These are phyloP conservation scores for Psilocybe cubensis DNA, from an alignment of 768 basidiomycete species.

Conservation along the genomic window DNA sequence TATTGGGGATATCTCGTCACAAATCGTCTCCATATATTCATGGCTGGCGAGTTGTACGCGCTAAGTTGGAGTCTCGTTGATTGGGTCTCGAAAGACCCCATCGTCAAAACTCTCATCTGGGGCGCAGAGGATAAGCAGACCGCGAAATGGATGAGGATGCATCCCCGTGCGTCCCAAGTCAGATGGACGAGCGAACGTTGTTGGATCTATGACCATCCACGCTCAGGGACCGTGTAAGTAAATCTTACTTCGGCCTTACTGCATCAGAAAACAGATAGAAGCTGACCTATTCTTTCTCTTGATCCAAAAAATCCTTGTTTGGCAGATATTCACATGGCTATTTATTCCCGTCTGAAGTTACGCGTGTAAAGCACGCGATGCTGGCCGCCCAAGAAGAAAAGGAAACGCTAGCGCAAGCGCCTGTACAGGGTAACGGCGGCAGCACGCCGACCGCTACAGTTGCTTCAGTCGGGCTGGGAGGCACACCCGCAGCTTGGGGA, in stretches of 20 bases:
- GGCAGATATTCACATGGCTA: constrained; percentile 91
- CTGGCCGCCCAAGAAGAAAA: constrained; percentile 55
- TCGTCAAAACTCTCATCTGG: constrained; percentile 63
- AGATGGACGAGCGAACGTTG: constrained; percentile 93
- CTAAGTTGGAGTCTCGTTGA: constrained; percentile 87
- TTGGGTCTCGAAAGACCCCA: constrained; percentile 80
- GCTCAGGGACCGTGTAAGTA: constrained; percentile 87
- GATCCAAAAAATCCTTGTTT: constrained; percentile 11
- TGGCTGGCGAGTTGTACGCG: constrained; percentile 94
- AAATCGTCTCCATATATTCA: constrained; percentile 85
- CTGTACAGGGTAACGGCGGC: constrained; percentile 25
- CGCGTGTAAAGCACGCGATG: constrained; percentile 64
- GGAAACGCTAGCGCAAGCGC: constrained; percentile 40
- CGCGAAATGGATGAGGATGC: constrained; percentile 88
- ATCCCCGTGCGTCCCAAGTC: constrained; percentile 78
- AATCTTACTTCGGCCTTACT: constrained; percentile 3
- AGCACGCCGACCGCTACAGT: constrained; percentile 16
- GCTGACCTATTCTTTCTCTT: constrained; percentile 9
- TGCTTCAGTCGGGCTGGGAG: constrained; percentile 31
- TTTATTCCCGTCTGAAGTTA: constrained; percentile 88
- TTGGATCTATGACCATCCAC: constrained; percentile 98
- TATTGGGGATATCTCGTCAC: constrained; percentile 94
- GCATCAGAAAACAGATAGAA: background rate
- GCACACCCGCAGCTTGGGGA: constrained; percentile 65
- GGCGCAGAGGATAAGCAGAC: constrained; percentile 96